Conservation (phyloP, 495 filamentous ascomycete species). For the Xylaria grammica region DNA sequence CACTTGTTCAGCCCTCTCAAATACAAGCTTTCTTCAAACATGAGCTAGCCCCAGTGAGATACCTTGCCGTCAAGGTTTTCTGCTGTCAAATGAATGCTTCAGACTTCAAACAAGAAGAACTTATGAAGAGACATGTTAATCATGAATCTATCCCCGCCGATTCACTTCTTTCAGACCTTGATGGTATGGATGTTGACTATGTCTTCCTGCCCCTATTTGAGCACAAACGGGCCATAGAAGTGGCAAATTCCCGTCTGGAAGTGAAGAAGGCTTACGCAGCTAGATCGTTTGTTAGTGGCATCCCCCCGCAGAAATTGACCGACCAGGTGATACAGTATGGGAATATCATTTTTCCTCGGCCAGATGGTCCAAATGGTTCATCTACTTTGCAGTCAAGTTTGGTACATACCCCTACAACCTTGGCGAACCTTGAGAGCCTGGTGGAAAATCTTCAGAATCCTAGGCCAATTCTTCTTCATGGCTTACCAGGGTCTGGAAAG, state of each 20-base stretch:
- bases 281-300: slow-evolving; percentile 27
- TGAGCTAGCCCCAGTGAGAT: slow-evolving; percentile 65
- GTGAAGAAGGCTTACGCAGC: slow-evolving; percentile 29
- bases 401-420: slow-evolving; percentile 73
- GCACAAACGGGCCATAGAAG: slow-evolving; percentile 56
- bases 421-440: slow-evolving; percentile 70
- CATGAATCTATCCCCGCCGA: slow-evolving; percentile 42
- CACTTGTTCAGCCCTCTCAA: slow-evolving; percentile 64
- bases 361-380: slow-evolving; percentile 59
- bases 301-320: slow-evolving; percentile 42
- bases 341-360: slow-evolving; percentile 70
- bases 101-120: slow-evolving; percentile 73
- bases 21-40: slow-evolving; percentile 72
- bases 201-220: slow-evolving; percentile 84
- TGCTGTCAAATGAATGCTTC: slow-evolving; percentile 79
- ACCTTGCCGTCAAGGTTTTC: slow-evolving; percentile 80
- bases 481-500: slow-evolving; percentile 87
- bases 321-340: slow-evolving; percentile 54
- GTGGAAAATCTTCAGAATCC: slow-evolving; percentile 65
- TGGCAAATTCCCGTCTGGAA: slow-evolving; percentile 43
- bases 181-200: slow-evolving; percentile 81
- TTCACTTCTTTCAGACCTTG: slow-evolving; percentile 70
- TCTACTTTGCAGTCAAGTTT: slow-evolving; percentile 58
- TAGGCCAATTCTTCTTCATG: slow-evolving; percentile 78
- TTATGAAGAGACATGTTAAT: slow-evolving; percentile 68